Base-by-base conservation (phyloP, 163 green algal species). In the Botryococcus braunii region DNA sequence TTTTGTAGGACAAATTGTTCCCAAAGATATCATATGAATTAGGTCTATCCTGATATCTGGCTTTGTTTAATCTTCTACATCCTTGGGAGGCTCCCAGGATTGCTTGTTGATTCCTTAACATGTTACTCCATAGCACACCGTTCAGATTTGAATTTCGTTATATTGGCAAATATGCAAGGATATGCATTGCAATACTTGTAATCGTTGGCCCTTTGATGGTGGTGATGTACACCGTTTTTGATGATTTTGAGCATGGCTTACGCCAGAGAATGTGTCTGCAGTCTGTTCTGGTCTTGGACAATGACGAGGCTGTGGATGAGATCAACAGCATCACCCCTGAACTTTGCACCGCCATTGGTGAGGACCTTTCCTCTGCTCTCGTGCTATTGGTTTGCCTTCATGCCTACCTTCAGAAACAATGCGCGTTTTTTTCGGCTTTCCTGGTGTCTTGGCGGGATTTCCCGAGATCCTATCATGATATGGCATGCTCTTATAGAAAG, bases 201-300 rank as follows among this genome's bases (percentile, higher is more conserved):
- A n/a, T n/a, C n/a, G n/a, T n/a, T n/a, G n/a, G n/a, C 46, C 46
- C 46, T 55, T 21, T 55, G 46, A 21, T 13, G 46, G 17, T 55
- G 13, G 46, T 21, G 17, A 27, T 55, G 46, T 55, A 13, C 21
- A 21, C 46, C 21, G 46, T 27, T 55, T 13, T 21, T 55, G 46
- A 13, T 55, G 17, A 21, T 55, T 13, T 55, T 13, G 46, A 21
- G 17, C 13, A 55, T 55, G 46, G 21, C 46, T 21, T 55, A 21
- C 13, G 17, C 13, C 21, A 13, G 2, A 43, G 21, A 32, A 48
- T 65, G 9, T 62, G 23, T 43, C 17, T 69, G 62, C 69, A 70
- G 65, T 59, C 71, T 41, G 29, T 81, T 1, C 47, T 82, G 52
- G 49, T 80, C n/a, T 11, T 82, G 55, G 65, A 78, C 3, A 59